These are phyloP conservation scores for Ustilago trichophora DNA, from an alignment of 1,284 basidiomycete species.

Conservation along the genomic window DNA sequence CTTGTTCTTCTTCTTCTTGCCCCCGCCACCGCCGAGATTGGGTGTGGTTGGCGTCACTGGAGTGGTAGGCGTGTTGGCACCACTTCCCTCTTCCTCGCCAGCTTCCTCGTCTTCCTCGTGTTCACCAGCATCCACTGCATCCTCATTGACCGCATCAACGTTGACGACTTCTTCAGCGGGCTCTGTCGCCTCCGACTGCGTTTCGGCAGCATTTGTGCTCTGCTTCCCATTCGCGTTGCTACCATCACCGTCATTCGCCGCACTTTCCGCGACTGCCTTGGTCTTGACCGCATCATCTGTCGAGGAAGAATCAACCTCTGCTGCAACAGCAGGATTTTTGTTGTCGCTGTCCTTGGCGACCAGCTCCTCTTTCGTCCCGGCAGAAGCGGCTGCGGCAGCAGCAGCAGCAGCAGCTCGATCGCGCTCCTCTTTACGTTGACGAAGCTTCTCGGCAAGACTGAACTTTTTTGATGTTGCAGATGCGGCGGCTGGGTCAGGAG, in stretches of 20 bases:
- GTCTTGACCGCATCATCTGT: too few relatives aligned
- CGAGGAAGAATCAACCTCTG: too few relatives aligned
- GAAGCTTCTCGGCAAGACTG: conserved; percentile 43
- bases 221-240: too few relatives aligned
- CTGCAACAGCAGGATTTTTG: too few relatives aligned
- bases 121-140: conserved; percentile 8
- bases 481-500: neutral
- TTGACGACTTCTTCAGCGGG: neutral
- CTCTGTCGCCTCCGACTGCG: neutral
- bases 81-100: conserved; percentile 15
- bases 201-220: neutral
- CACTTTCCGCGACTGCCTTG: too few relatives aligned
- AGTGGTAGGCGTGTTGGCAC: conserved; percentile 11
- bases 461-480: conserved; percentile 27
- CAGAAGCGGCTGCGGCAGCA: conserved; percentile 4
- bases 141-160: neutral
- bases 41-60: conserved; percentile 15
- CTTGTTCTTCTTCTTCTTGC: conserved; percentile 35
- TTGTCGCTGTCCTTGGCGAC: too few relatives aligned
- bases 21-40: conserved; percentile 8
- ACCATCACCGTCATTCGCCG: too few relatives aligned
- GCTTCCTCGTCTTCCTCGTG: conserved; percentile 1
- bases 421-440: conserved; percentile 37
- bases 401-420: conserved; percentile 33
- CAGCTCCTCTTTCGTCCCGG: too few relatives aligned